A percentile compares a stretch with the other conserved stretches of the same genome.
Evolutionary conservation across 2,329 filamentous ascomycete genomes (phyloP).

Genomic region (Aspergillus viridinutans): DNA sequence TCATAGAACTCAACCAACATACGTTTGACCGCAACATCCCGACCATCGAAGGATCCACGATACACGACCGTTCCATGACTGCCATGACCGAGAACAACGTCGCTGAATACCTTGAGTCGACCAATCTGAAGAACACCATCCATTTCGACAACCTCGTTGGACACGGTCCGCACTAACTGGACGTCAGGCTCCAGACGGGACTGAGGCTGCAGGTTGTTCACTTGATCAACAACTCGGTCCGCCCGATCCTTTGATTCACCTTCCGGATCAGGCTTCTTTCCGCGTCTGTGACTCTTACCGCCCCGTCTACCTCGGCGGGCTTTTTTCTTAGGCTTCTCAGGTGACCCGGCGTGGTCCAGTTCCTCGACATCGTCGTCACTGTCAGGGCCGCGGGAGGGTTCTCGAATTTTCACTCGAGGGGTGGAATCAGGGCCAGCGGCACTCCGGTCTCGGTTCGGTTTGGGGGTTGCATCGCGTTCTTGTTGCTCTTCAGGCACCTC

Average conservation of each 20-base stretch:
- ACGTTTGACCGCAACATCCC: slow-evolving; percentile 90
- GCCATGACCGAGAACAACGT: slow-evolving; percentile 64
- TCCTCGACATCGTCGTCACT: slow-evolving; percentile 31
- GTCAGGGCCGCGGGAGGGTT: slow-evolving; percentile 32
- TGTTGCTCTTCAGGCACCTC: slow-evolving; percentile 18
- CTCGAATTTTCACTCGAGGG: slow-evolving; percentile 38
- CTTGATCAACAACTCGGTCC: slow-evolving; percentile 56
- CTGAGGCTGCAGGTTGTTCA: slow-evolving; percentile 41
- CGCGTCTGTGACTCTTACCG: slow-evolving; percentile 60
- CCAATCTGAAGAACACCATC: slow-evolving; percentile 61
- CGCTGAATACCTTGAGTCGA: slow-evolving; percentile 57
- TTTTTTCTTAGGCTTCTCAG: slow-evolving; percentile 61
- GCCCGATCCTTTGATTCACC: slow-evolving; percentile 54
- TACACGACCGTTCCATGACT: slow-evolving; percentile 98
- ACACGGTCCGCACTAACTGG: slow-evolving; percentile 50
- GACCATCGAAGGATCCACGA: slow-evolving; percentile 87
- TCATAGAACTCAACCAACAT: slow-evolving; percentile 97
- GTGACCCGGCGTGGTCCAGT: slow-evolving; percentile 18
- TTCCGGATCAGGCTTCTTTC: slow-evolving; percentile 51
- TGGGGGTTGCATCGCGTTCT: slow-evolving; percentile 27
- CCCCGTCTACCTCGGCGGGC: slow-evolving; percentile 67
- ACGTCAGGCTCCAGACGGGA: slow-evolving; percentile 59
- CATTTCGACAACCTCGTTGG: slow-evolving; percentile 52
- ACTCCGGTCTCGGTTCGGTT: slow-evolving; percentile 20
- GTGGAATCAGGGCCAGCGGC: slow-evolving; percentile 21